Evolutionary conservation across 139 green algal genomes (phyloP), one percentile per base, ranked within the genome.

Genomic region (Asterochloris sp.): DNA sequence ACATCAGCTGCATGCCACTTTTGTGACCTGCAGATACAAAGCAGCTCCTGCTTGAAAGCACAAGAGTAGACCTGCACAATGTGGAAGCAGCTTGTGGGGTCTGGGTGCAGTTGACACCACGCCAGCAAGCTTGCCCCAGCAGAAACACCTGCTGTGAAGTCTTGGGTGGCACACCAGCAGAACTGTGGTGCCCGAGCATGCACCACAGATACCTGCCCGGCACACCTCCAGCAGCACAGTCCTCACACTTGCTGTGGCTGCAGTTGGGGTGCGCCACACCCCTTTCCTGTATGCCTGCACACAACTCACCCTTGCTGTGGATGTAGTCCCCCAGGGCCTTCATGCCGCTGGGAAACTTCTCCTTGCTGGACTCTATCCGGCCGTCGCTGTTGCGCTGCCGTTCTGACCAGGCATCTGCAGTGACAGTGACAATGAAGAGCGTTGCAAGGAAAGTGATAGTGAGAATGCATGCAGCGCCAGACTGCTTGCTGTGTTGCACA

Each of bases 291-390:
- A 13, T 8, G 9, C 10, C 21, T 71, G 66, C 66, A 71, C 66
- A 24, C 4, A 71, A 10, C 17, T 21, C 38, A 83, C 83, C 83
- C 79, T 77, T 79, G 19, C 8, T 15, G 54, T 90, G 87, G 21
- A 89, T 74, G 69, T 89, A 82, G 24, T 90, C 87, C 21, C 82
- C 85, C 2, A 90, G 60, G 38, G 62, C 68, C 26, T 73, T 77
- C 11, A 90, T 87, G 24, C 84, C 84, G 27, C 28, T 67, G 23
- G 77, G 81, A 64, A 89, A 88, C 15, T 75, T 69, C 1, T 29
- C 23, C 24, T 78, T 21, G 61, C 87, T 79, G 21, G 67, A 63
- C 61, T 85, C 24, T n/a, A 87, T 78, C 12, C 28, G 38, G 13
- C 74, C 74, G 17, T 76, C 67, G 1, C 13, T 54, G 13, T 54